A percentile compares a stretch with the other conserved stretches of the same genome.
These are phyloP conservation scores for Porpolomopsis calyptriformis DNA, from an alignment of 768 basidiomycete genomes.

Conservation along the genomic window DNA sequence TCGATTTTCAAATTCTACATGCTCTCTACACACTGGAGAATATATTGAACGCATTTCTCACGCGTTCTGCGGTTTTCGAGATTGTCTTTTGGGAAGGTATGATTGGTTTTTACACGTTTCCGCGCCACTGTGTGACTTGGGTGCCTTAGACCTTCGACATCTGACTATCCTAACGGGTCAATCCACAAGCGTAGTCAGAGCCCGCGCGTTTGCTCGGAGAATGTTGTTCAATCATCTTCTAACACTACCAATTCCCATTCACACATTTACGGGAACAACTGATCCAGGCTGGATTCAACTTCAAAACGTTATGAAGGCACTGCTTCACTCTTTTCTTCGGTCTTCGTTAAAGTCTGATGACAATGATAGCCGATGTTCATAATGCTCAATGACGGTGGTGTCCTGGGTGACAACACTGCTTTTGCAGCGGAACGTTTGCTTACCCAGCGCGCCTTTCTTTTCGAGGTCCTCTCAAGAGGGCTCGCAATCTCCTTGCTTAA, in stretches of 20 bases:
- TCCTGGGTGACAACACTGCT: constrained; percentile 10
- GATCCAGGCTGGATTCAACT: constrained; percentile 44
- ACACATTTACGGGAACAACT: constrained; percentile 33
- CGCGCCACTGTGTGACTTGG: neutral
- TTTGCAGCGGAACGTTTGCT: constrained; percentile 23
- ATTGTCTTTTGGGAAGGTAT: constrained; percentile 54
- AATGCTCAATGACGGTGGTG: constrained; percentile 45
- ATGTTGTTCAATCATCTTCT: constrained; percentile 42
- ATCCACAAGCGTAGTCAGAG: constrained; percentile 27
- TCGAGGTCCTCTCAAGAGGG: constrained; percentile 36
- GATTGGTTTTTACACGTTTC: constrained; percentile 5
- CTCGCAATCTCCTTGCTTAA: constrained; percentile 42
- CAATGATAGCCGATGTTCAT: constrained; percentile 53
- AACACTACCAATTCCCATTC: constrained; percentile 30
- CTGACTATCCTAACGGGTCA: constrained; percentile 29
- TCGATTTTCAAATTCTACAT: constrained; percentile 58
- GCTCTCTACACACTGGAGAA: constrained; percentile 45
- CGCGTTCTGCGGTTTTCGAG: constrained; percentile 46
- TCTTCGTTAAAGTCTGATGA: neutral
- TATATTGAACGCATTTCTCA: constrained; percentile 37
- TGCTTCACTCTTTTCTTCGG: neutral
- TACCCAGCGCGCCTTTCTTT: constrained; percentile 40
- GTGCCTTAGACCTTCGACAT: constrained; percentile 32
- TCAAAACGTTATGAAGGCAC: constrained; percentile 30
- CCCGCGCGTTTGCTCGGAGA: constrained; percentile 41